These are phyloP conservation scores for Panicum virgatum DNA, from an alignment of 202 grass and related monocot genomes.

Conservation along the genomic window DNA sequence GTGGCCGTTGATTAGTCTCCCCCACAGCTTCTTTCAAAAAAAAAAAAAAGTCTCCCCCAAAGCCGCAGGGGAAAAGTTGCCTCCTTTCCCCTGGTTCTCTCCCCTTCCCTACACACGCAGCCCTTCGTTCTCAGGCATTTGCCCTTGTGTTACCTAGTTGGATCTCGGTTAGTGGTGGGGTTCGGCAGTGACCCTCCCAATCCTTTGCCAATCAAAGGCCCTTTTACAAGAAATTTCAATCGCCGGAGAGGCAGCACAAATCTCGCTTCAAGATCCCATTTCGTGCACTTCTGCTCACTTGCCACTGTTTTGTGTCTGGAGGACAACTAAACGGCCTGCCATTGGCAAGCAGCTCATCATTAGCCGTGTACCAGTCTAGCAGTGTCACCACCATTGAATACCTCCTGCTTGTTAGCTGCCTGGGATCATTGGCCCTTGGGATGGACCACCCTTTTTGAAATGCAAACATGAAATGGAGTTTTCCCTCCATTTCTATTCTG, in stretches of 20 bases:
- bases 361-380: constrained; percentile 25
- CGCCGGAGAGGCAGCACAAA: constrained; percentile 32
- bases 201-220: constrained; percentile 42
- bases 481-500: constrained; percentile 8
- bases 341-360: constrained; percentile 34
- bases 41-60: too few species aligned
- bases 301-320: constrained; percentile 5
- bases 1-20: constrained; percentile 30
- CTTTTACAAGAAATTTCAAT: constrained; percentile 52
- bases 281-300: constrained; percentile 11
- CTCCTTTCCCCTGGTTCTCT: constrained; percentile 37
- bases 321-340: constrained; percentile 29
- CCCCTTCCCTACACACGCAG: constrained; percentile 9
- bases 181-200: constrained; percentile 46
- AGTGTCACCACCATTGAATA: constrained; percentile 38
- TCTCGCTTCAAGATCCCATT: constrained; percentile 35
- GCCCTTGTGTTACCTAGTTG: constrained; percentile 23
- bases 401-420: background rate
- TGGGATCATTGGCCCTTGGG: constrained; percentile 10
- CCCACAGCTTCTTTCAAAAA: too few species aligned
- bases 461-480: constrained; percentile 4
- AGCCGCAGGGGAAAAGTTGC: constrained; percentile 50
- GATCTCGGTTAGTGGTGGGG: constrained; percentile 39
- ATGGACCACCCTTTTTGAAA: constrained; percentile 30
- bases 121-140: constrained; percentile 32